phyloP scores from a whole-genome alignment of 2,329 filamentous ascomycete species.

The Aspergillus thermomutatus region DNA sequence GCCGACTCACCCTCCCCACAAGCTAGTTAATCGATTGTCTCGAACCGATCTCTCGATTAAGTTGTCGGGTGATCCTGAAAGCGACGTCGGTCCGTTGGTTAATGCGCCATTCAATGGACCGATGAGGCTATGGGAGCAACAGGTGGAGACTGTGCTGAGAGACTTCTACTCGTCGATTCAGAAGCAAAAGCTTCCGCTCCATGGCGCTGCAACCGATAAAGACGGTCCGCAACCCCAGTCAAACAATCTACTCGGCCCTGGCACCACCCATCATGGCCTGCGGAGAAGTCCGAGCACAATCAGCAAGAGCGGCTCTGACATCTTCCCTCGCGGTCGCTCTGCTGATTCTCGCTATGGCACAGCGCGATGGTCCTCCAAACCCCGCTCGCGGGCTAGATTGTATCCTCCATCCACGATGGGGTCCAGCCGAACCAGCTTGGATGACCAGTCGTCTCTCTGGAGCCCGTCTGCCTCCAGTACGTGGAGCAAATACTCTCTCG shows the following conservation, averaged over 20 bases:
- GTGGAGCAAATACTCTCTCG: constrained; percentile 91
- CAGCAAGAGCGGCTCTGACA: constrained; percentile 87
- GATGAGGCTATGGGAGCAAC: constrained; percentile 77
- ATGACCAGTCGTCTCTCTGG: constrained; percentile 86
- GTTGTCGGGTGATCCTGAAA: constrained; percentile 29
- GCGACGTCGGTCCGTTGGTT: constrained; percentile 64
- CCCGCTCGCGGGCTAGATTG: constrained; percentile 72
- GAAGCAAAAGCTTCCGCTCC: constrained; percentile 79
- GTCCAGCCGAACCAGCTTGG: constrained; percentile 89
- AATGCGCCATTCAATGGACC: constrained; percentile 72
- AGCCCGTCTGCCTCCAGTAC: constrained; percentile 88
- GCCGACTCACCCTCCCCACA: constrained; percentile 16
- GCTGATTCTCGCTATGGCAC: constrained; percentile 61
- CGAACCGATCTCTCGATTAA: constrained; percentile 26
- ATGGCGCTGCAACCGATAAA: constrained; percentile 60
- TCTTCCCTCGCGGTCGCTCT: constrained; percentile 66
- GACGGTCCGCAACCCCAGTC: constrained; percentile 38
- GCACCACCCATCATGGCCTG: constrained; percentile 55
- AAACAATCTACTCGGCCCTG: constrained; percentile 68
- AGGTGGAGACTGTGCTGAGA: constrained; percentile 87
- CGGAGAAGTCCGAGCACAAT: constrained; percentile 86
- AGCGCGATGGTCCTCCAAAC: constrained; percentile 79
- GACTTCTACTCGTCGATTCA: constrained; percentile 89
- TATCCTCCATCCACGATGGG: constrained; percentile 77
- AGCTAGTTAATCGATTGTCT: constrained; percentile 23